Evolutionary conservation across 805 yeast genomes (phyloP), one percentile per base, ranked within the genome.

Genomic region (Starmerella tilneyi): DNA sequence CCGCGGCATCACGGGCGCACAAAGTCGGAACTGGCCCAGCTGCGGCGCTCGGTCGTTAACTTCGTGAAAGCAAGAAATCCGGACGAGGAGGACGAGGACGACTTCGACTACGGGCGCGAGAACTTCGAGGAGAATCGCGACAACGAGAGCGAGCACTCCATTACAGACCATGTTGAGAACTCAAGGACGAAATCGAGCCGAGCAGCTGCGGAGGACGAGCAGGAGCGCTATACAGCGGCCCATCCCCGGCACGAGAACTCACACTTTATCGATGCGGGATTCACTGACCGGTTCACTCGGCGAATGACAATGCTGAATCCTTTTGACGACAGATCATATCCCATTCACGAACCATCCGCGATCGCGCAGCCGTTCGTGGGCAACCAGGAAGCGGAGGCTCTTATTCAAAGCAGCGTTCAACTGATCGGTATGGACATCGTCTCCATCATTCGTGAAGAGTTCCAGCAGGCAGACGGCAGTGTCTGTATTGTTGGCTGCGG

Each of bases 401-500:
- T 26, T 29, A 44, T 45, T 1, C 28, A 22, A 11, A 16, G 15
- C 11, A 19, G 22, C n/a, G 34, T 49, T 21, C 43, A 44, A 43
- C 51, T 49, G 6, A 26, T 36, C 11, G 45, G 49, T 9, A 49
- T 48, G 53, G 52, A 45, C 26, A 35, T 48, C 15, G 22, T 47
- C 19, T 12, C 37, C 2, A 33, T 50, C n/a, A 27, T 44, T 11
- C 28, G 28, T 31, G 27, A 41, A 13, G 37, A 45, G 24, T 40
- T 48, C 40, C 29, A 27, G 36, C 34, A 30, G 24, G 38, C 49
- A 13, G 44, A 51, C 19, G 64, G 33, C 59, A 71, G 45, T 58
- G 76, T 42, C 62, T 66, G 27, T 47, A 65, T 42, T 59, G 64
- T 43, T 59, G 68, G 56, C 8, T 57, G 60, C 26, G 60, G 60